phyloP scores from a whole-genome alignment of 768 basidiomycete species.

The Udeniomyces megalosporus region DNA sequence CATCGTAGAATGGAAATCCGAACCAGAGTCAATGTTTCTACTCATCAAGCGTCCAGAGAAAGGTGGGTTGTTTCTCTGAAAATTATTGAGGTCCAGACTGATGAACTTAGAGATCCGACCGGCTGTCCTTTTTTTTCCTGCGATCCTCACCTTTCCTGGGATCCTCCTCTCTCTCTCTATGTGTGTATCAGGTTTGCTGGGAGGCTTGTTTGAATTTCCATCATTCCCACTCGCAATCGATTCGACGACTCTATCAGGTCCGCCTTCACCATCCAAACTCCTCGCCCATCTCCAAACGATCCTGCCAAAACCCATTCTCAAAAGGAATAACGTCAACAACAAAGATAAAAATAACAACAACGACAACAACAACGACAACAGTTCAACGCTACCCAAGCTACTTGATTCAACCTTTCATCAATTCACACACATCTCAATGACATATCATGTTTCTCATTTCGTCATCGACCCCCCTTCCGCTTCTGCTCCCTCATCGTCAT shows the following conservation, averaged over 20 bases:
- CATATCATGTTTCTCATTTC: slow-evolving; percentile 2
- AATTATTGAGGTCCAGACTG: not conserved
- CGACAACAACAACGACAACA: not conserved
- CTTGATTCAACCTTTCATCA: slow-evolving; percentile 1
- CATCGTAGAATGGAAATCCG: slow-evolving; percentile 4
- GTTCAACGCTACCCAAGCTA: not conserved
- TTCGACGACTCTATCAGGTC: not conserved
- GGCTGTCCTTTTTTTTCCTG: not conserved
- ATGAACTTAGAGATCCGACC: not conserved
- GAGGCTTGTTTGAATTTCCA: slow-evolving; percentile 11
- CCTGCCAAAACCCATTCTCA: not conserved
- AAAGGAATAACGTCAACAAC: too few species aligned
- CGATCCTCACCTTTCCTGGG: too few species aligned
- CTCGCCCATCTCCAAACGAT: not conserved
- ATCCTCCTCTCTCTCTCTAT: not conserved
- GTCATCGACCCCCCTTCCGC: too few species aligned
- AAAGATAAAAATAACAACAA: too few species aligned
- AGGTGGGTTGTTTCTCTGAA: not conserved
- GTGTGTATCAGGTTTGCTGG: slow-evolving; percentile 8
- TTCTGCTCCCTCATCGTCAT: too few species aligned
- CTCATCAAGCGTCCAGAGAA: slow-evolving; percentile 16
- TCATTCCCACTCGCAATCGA: not conserved
- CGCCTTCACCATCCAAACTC: not conserved
- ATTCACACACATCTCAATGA: slow-evolving; percentile 9
- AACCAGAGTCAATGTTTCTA: not conserved